Evolutionary conservation across 2,329 filamentous ascomycete genomes (phyloP), one percentile per base, ranked within the genome.

Genomic region (Ophidiomyces ophidiicola): DNA sequence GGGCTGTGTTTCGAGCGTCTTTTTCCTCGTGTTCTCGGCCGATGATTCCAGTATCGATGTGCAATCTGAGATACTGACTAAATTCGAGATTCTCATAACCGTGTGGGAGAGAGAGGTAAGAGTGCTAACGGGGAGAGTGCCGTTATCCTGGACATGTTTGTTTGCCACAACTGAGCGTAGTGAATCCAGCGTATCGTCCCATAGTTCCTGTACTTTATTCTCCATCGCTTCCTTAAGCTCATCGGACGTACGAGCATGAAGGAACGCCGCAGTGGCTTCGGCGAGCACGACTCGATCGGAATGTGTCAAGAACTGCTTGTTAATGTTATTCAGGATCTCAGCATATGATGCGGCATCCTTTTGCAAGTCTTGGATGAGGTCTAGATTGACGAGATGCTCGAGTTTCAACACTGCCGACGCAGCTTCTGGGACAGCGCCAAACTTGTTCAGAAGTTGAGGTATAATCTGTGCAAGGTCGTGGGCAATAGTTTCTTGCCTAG

Each of bases 241-340:
- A 44, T 90, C 85, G 10, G 85, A 88, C 44, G 78, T 79, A 47
- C 83, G 79, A 6, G 88, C 86, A 55, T 92, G 85, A 21, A 94
- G 64, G 25, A 98, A 74, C 4, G 87, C 83, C 15, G 77, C 71
- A 19, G 82, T 80, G 10, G 86, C 88, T 58, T 94, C 87, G 7
- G 77, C 76, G 32, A 98, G 69, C 12, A 96, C 87, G 40, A 75
- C 74, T 50, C 83, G 81, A 52, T 93, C 84, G 30, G 83, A 82
- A 54, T 98, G 90, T n/a, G 85, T 78, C 51, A 82, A 78, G 62
- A 98, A 96, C 52, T 98, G 90, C 42, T 84, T 85, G 58, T 83
- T 86, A 50, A 96, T 85, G 52, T 94, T 87, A 49, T 94, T 86
- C 1, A 98, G 68, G 20, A 96, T 66, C 15, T 80, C 76, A 5